phyloP scores from a whole-genome alignment of 2,329 filamentous ascomycete species.

The Pestalotiopsis sp. region DNA sequence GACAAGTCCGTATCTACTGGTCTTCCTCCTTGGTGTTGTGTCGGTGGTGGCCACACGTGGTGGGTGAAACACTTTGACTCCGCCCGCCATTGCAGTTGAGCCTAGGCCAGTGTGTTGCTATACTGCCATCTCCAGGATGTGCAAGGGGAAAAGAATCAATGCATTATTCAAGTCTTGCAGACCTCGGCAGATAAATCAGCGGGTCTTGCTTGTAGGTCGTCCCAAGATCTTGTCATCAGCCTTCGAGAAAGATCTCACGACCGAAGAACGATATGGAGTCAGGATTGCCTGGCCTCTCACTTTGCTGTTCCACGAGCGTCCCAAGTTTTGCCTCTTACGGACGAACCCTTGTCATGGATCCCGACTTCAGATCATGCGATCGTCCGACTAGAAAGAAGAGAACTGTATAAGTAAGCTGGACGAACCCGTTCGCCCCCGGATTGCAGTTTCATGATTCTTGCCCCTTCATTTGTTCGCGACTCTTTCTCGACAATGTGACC shows the following conservation, averaged over 20 bases:
- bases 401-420: not conserved
- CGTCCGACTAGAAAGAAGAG: not conserved
- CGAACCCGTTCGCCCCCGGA: not conserved
- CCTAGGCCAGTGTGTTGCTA: not conserved
- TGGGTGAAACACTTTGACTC: not conserved
- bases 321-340: not conserved
- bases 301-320: not conserved
- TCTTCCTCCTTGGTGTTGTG: not conserved
- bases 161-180: too few relatives aligned
- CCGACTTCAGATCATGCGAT: constrained; percentile 3
- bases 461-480: constrained; percentile 3
- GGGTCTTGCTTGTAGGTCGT: too few relatives aligned
- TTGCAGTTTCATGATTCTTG: not conserved
- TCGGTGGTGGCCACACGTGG: not conserved
- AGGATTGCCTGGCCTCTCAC: not conserved
- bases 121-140: not conserved
- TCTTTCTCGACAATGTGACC: not conserved
- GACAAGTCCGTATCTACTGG: not conserved
- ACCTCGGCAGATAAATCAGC: too few relatives aligned
- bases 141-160: not conserved
- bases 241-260: not conserved
- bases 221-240: not conserved
- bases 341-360: not conserved
- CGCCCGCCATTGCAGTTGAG: not conserved
- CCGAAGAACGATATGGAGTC: not conserved